These are phyloP conservation scores for Tulasnella sp. DNA, from an alignment of 768 basidiomycete genomes.

Conservation along the genomic window DNA sequence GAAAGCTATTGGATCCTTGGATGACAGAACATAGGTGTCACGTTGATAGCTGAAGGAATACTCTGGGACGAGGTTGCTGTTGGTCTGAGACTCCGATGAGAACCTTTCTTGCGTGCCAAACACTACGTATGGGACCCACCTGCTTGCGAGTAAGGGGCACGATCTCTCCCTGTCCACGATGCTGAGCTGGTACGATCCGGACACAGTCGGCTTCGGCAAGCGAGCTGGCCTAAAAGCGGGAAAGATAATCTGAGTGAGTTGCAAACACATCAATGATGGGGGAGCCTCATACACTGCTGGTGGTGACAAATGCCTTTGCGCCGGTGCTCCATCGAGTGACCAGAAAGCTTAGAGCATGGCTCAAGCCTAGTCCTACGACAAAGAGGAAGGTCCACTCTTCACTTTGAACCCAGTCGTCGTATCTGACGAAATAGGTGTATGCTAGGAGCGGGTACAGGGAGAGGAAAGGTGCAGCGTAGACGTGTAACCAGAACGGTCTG, in stretches of 20 bases:
- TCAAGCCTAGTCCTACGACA: constrained; percentile 75
- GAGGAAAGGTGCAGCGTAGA: constrained; percentile 77
- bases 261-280: neutral
- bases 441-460: constrained; percentile 76
- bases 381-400: constrained; percentile 99
- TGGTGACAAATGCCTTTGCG: constrained; percentile 76
- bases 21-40: constrained; percentile 78
- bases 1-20: constrained; percentile 58
- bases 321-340: constrained; percentile 84
- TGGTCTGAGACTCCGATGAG: constrained; percentile 33
- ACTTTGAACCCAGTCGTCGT: constrained; percentile 84
- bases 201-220: constrained; percentile 74
- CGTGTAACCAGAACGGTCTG: constrained; percentile 63
- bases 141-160: constrained; percentile 64
- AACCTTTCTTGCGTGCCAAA: neutral
- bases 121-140: neutral
- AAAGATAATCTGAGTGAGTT: constrained; percentile 7
- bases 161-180: constrained; percentile 87
- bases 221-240: constrained; percentile 49
- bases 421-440: constrained; percentile 88
- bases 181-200: constrained; percentile 70
- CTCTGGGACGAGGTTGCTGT: constrained; percentile 48
- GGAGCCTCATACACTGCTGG: constrained; percentile 54
- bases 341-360: constrained; percentile 90
- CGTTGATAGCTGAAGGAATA: constrained; percentile 93